Evolutionary conservation across 2,329 filamentous ascomycete genomes (phyloP).

Genomic region (Venturia pyrina): DNA sequence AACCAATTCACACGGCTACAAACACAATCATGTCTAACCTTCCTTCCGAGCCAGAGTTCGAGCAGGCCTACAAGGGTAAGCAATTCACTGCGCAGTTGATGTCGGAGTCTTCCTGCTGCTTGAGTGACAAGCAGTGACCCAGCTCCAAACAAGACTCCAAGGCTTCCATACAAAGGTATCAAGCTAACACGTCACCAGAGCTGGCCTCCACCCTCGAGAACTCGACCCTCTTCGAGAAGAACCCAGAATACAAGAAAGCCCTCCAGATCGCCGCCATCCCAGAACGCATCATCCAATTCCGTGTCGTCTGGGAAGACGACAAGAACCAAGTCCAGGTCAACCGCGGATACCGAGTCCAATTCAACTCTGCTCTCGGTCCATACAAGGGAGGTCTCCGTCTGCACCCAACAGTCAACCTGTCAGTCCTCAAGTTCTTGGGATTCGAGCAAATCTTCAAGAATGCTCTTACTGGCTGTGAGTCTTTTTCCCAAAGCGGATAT

Average conservation of each 20-base stretch:
- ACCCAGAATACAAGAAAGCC: constrained; percentile 89
- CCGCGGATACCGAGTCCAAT: constrained; percentile 92
- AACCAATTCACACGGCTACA: background rate
- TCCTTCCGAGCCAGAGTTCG: constrained; percentile 86
- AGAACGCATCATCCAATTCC: constrained; percentile 94
- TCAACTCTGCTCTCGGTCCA: constrained; percentile 93
- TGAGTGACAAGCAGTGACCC: background rate
- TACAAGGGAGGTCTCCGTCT: constrained; percentile 97
- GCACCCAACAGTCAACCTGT: constrained; percentile 76
- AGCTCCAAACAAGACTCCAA: background rate
- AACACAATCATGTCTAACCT: constrained; percentile 62
- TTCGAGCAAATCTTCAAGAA: constrained; percentile 99
- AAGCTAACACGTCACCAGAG: constrained; percentile 45
- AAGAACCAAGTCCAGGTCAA: constrained; percentile 82
- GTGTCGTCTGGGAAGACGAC: constrained; percentile 95
- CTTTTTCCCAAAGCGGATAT: background rate
- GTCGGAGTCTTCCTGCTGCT: background rate
- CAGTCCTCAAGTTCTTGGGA: constrained; percentile 86
- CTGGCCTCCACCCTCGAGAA: constrained; percentile 90
- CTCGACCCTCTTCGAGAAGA: constrained; percentile 83
- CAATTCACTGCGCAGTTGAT: constrained; percentile 11
- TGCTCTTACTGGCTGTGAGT: constrained; percentile 85
- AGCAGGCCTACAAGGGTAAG: constrained; percentile 94
- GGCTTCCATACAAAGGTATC: background rate
- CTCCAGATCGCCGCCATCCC: constrained; percentile 81